A percentile compares a stretch with the other conserved stretches of the same genome.
Conservation (phyloP, 345 rosid species). For the Erodium maritimum region DNA sequence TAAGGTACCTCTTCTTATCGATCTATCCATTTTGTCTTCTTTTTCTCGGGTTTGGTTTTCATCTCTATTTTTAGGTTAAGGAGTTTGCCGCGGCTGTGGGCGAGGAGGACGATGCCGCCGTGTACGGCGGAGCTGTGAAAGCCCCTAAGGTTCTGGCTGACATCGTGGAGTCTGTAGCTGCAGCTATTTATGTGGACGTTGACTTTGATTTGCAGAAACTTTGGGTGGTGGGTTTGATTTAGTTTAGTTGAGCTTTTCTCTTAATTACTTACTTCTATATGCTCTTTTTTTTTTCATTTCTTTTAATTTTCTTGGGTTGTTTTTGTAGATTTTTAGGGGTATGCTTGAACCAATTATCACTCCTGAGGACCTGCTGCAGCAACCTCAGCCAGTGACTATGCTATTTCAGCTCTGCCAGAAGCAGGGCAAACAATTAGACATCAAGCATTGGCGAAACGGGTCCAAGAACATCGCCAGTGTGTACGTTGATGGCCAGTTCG, state of each 20-base stretch:
- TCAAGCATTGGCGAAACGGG: slow-evolving; percentile 27
- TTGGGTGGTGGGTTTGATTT: slow-evolving; percentile 50
- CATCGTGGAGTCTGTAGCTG: slow-evolving; percentile 61
- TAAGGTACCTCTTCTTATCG: slow-evolving; percentile 20
- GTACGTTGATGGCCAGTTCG: slow-evolving; percentile 33
- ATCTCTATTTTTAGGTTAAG: slow-evolving; percentile 26
- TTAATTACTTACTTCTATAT: neutral
- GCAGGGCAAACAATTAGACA: slow-evolving; percentile 37
- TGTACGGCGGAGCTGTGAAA: slow-evolving; percentile 53
- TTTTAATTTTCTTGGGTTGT: neutral
- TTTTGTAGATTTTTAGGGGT: slow-evolving; percentile 45
- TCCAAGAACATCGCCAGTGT: slow-evolving; percentile 29
- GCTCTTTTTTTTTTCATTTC: neutral
- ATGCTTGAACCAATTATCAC: slow-evolving; percentile 64
- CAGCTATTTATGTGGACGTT: slow-evolving; percentile 56
- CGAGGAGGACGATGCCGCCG: slow-evolving; percentile 34
- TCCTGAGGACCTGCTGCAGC: slow-evolving; percentile 32
- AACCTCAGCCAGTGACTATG: slow-evolving; percentile 63
- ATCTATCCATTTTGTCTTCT: slow-evolving; percentile 1
- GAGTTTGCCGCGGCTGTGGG: slow-evolving; percentile 45
- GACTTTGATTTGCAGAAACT: slow-evolving; percentile 40
- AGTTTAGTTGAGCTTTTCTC: neutral
- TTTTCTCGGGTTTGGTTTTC: neutral
- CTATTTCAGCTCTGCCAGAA: slow-evolving; percentile 55
- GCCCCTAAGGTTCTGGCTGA: slow-evolving; percentile 85